Percentiles rank a stretch among this genome's conserved stretches.
Evolutionary conservation across 2,329 filamentous ascomycete species (phyloP).

Genomic region (Diaporthe eres): DNA sequence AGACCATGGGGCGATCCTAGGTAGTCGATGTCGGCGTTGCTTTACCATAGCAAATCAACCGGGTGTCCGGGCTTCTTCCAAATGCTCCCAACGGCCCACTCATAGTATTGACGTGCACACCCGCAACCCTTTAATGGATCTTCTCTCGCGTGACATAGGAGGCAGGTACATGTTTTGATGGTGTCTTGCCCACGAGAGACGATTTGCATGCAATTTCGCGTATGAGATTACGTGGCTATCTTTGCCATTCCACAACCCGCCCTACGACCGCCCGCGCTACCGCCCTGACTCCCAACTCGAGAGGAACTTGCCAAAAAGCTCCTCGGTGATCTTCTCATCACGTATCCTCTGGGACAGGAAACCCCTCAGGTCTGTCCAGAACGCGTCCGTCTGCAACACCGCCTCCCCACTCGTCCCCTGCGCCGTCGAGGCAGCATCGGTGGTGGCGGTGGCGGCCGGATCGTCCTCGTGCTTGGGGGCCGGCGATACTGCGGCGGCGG

Average conservation of each 20-base stretch:
- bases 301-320: slow-evolving; percentile 77
- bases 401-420: slow-evolving; percentile 69
- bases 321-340: slow-evolving; percentile 76
- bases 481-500: slow-evolving; percentile 48
- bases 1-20: slow-evolving; percentile 33
- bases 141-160: not conserved
- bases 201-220: not conserved
- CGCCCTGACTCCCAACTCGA: slow-evolving; percentile 72
- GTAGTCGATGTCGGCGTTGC: slow-evolving; percentile 39
- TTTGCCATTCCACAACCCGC: not conserved
- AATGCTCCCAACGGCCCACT: not conserved
- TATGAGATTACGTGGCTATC: slow-evolving; percentile 2
- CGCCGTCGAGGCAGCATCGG: slow-evolving; percentile 58
- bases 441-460: slow-evolving; percentile 53
- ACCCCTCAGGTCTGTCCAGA: slow-evolving; percentile 88
- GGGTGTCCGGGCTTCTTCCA: slow-evolving; percentile 35
- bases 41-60: slow-evolving; percentile 40
- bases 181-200: no score
- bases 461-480: slow-evolving; percentile 55
- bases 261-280: not conserved
- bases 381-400: slow-evolving; percentile 78
- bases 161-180: not conserved
- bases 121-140: no score
- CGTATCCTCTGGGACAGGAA: slow-evolving; percentile 86
- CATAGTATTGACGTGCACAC: not conserved